Evolutionary conservation across 78 protist species (phyloP).

Genomic region (Pigoraptor vietnamica): DNA sequence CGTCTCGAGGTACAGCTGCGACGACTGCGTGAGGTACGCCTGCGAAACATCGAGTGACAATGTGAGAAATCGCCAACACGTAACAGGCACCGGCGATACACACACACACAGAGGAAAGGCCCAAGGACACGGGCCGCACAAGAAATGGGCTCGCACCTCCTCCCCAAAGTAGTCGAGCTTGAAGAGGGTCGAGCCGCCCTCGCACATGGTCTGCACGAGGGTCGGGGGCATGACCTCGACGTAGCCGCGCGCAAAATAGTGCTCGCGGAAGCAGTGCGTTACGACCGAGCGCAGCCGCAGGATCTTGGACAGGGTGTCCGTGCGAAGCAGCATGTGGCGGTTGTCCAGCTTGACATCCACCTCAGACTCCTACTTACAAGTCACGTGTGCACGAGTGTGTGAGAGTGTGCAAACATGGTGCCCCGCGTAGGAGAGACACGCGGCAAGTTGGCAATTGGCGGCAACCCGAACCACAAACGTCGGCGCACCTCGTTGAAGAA

Average conservation of each 20-base stretch:
- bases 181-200: constrained; percentile 91
- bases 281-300: constrained; percentile 48
- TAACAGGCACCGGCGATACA: too few species aligned
- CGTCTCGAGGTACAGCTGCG: constrained; percentile 93
- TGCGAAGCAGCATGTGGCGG: constrained; percentile 86
- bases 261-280: constrained; percentile 74
- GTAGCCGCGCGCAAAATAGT: constrained; percentile 51
- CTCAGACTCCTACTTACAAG: constrained; percentile 43
- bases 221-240: constrained; percentile 93
- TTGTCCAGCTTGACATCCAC: constrained; percentile 59
- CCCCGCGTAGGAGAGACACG: too few species aligned
- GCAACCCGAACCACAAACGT: too few species aligned
- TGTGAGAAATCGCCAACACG: too few species aligned
- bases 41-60: too few species aligned
- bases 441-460: too few species aligned
- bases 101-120: too few species aligned
- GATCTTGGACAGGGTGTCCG: constrained; percentile 52
- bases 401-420: neutral
- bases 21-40: constrained; percentile 93
- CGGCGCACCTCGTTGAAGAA: constrained; percentile 52
- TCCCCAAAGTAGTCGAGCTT: constrained; percentile 74
- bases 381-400: too few species aligned
- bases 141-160: too few species aligned
- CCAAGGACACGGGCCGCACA: too few species aligned
- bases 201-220: constrained; percentile 89